phyloP scores from a whole-genome alignment of 805 yeast genomes.

The Candida nonsorbophila region DNA sequence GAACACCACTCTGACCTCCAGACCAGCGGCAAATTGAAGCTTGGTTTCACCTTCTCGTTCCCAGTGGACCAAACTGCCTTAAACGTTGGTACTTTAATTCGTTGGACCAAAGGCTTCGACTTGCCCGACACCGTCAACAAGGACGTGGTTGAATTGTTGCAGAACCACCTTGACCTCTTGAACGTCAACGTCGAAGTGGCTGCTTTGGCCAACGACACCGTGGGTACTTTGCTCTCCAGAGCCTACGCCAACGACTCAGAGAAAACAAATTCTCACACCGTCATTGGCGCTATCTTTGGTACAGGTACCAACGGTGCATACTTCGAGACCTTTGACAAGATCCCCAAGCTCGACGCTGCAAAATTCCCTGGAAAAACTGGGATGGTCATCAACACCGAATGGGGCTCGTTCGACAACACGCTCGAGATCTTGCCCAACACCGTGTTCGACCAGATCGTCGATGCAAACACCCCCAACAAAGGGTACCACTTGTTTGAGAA shows the following conservation, averaged over 20 bases:
- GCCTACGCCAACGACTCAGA: constrained; percentile 67
- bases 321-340: constrained; percentile 67
- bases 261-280: constrained; percentile 66
- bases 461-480: constrained; percentile 68
- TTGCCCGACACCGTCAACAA: constrained; percentile 79
- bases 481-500: constrained; percentile 92
- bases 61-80: constrained; percentile 86
- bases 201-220: constrained; percentile 94
- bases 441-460: constrained; percentile 68
- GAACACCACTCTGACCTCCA: constrained; percentile 54
- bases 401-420: constrained; percentile 95
- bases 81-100: constrained; percentile 70
- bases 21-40: constrained; percentile 39
- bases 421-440: constrained; percentile 72
- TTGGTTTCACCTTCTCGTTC: constrained; percentile 93
- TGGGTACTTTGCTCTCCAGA: constrained; percentile 86
- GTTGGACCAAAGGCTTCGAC: constrained; percentile 97
- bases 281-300: constrained; percentile 89
- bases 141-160: constrained; percentile 74
- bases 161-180: constrained; percentile 56
- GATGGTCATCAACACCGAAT: constrained; percentile 93
- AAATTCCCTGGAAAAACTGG: constrained; percentile 25
- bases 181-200: constrained; percentile 66
- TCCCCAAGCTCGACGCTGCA: constrained; percentile 61
- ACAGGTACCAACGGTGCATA: constrained; percentile 98